Conservation (phyloP, 139 green algal genomes). For the Zygnema cylindricum region DNA sequence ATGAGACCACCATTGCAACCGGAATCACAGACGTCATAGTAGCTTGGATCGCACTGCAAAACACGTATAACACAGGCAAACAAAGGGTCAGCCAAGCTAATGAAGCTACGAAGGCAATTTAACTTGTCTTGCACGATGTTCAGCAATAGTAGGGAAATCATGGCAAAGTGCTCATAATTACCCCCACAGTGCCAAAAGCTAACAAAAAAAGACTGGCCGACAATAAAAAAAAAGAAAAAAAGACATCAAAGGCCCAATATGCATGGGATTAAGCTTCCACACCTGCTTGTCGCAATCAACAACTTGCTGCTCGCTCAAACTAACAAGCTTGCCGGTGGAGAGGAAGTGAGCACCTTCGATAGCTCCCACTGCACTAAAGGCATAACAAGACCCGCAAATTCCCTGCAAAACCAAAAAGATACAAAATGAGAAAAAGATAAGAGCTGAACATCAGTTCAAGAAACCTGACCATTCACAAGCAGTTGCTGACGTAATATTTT, state of each 20-base stretch:
- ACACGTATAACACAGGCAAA: not conserved
- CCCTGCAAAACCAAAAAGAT: slow-evolving; percentile 45
- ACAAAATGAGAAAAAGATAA: slow-evolving; percentile 18
- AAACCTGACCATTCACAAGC: no score
- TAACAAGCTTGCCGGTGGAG: slow-evolving; percentile 67
- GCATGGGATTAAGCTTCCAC: not conserved
- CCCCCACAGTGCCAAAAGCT: no score
- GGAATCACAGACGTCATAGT: slow-evolving; percentile 17
- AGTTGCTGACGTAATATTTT: no score
- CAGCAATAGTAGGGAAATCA: not conserved
- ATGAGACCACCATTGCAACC: slow-evolving; percentile 65
- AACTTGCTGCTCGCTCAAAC: slow-evolving; percentile 78
- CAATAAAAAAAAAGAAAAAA: no score
- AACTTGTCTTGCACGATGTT: not conserved
- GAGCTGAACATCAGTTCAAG: no score
- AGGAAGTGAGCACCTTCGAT: slow-evolving; percentile 75
- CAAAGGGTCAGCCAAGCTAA: not conserved
- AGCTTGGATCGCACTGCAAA: slow-evolving; percentile 55
- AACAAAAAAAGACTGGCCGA: no score
- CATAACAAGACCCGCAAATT: slow-evolving; percentile 64
- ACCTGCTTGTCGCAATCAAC: slow-evolving; percentile 75
- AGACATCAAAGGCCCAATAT: no score
- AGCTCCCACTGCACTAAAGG: slow-evolving; percentile 68
- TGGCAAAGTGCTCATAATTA: no score
- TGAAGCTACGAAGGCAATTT: not conserved